Evolutionary conservation across 805 yeast genomes (phyloP).

Genomic region (Yarrowia sp.): DNA sequence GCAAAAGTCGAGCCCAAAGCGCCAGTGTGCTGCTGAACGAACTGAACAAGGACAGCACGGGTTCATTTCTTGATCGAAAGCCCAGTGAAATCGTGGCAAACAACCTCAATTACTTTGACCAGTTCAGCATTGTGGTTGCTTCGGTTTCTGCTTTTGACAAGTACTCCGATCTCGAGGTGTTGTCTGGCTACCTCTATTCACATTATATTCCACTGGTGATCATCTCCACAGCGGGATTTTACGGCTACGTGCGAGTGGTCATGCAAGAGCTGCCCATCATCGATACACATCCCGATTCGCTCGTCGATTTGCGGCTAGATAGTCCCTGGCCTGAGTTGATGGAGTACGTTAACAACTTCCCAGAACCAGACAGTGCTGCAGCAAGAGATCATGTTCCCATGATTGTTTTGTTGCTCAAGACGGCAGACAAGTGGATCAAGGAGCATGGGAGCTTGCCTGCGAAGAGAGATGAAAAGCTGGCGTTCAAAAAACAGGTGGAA

Average conservation of each 20-base stretch:
- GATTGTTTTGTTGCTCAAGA: slow-evolving; percentile 65
- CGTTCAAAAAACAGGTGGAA: slow-evolving; percentile 51
- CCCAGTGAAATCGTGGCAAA: slow-evolving; percentile 12
- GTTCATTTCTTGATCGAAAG: slow-evolving; percentile 43
- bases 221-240: slow-evolving; percentile 65
- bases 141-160: slow-evolving; percentile 48
- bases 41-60: slow-evolving; percentile 65
- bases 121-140: slow-evolving; percentile 60
- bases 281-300: slow-evolving; percentile 72
- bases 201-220: slow-evolving; percentile 62
- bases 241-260: slow-evolving; percentile 63
- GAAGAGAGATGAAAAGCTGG: slow-evolving; percentile 54
- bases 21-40: slow-evolving; percentile 57
- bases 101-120: slow-evolving; percentile 54
- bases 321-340: slow-evolving; percentile 74
- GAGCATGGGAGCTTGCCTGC: slow-evolving; percentile 47
- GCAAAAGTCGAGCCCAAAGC: slow-evolving; percentile 53
- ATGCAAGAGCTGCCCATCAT: slow-evolving; percentile 68
- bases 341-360: slow-evolving; percentile 57
- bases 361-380: slow-evolving; percentile 52
- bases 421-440: slow-evolving; percentile 54
- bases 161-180: slow-evolving; percentile 42
- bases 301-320: slow-evolving; percentile 71
- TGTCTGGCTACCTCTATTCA: slow-evolving; percentile 55
- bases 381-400: slow-evolving; percentile 74